Evolutionary conservation across 768 basidiomycete genomes (phyloP).

Genomic region (Tulasnella sp.): DNA sequence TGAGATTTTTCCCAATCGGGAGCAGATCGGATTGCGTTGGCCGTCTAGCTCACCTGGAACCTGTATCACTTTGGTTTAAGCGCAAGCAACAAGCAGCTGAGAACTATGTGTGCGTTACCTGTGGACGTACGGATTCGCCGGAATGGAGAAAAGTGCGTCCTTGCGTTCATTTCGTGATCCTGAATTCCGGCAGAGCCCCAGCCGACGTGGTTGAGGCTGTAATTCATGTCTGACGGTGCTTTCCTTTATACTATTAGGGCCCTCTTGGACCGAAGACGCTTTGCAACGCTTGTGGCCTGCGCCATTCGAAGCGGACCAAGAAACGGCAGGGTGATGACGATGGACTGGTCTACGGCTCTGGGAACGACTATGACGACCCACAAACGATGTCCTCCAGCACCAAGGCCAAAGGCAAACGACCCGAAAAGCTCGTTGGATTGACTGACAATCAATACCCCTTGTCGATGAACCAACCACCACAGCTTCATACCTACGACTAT

Average conservation of each 20-base stretch:
- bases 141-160: slow-evolving; percentile 88
- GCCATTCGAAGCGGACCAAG: slow-evolving; percentile 68
- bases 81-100: slow-evolving; percentile 37
- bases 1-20: background rate
- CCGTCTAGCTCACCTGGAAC: too few species aligned
- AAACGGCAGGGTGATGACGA: background rate
- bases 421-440: too few species aligned
- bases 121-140: slow-evolving; percentile 90
- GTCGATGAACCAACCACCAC: too few species aligned
- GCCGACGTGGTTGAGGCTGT: background rate
- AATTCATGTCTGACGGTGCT: background rate
- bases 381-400: too few species aligned
- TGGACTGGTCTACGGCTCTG: too few species aligned
- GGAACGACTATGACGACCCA: too few species aligned
- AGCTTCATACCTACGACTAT: too few species aligned
- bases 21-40: too few species aligned
- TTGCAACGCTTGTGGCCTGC: slow-evolving; percentile 90
- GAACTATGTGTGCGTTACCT: slow-evolving; percentile 81
- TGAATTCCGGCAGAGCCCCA: background rate
- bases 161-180: background rate
- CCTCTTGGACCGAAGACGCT: slow-evolving; percentile 94
- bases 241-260: slow-evolving; percentile 38
- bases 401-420: too few species aligned
- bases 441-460: too few species aligned
- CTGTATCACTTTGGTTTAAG: background rate